Base-by-base conservation (phyloP, 139 green algal species). In the Coelastrella sp. region DNA sequence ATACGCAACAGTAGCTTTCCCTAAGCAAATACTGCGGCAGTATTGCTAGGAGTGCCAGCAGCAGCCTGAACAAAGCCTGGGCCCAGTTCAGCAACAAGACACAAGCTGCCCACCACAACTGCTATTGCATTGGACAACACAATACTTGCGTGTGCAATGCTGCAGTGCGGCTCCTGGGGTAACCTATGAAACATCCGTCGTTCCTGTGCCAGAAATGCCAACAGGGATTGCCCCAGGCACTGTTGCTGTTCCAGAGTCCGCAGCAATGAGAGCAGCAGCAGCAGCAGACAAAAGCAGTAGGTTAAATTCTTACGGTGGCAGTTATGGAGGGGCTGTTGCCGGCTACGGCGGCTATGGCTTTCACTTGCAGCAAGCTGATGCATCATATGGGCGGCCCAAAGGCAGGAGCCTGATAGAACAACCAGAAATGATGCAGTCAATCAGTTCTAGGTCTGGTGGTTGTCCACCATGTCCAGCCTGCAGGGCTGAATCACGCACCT, bases 201-300 rank as follows among this genome's bases (percentile, higher is more conserved):
- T n/a, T 10, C 20, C 82, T 49, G 61, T 87, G 25, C 82, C 24
- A 78, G 63, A 87, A 15, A 6, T 87, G 61, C 82, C 82, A 87
- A 56, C 61, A 76, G 68, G 68, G 19, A 27, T 75, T 68, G 81
- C 9, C 20, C 63, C 22, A 70, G 19, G 19, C 15, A 76, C 35
- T 17, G 56, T 22, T 10, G 27, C 8, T 22, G 9, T 80, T 57
- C 25, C 25, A 9, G 74, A 80, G 14, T 58, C 74, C 17, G 8
- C 74, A 80, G 74, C 74, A 80, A 15, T 19, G 17, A 24, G 8
- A 80, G 12, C 74, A 83, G 49, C 15, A 24, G 15, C 78, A 83
- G 35, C 78, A 83, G 78, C 78, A 83, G 78, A 17, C 11, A 15
- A 20, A 27, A 83, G 49, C 6, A 61, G 27, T 25, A 8, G 58